These are phyloP conservation scores for Nakaseomyces nivariensis DNA, from an alignment of 1,139 yeast genomes.

Conservation along the genomic window DNA sequence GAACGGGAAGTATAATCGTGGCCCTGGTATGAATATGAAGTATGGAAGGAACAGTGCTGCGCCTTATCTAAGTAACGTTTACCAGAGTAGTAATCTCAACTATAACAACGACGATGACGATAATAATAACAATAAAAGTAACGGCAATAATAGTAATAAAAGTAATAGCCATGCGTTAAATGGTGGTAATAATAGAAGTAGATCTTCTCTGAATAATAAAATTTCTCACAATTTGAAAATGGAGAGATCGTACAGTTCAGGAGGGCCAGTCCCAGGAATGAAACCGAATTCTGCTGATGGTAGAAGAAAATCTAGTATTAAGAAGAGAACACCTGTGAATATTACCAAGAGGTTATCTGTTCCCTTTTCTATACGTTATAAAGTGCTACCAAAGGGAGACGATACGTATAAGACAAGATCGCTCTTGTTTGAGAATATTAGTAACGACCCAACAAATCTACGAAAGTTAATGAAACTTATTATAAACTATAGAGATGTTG, in stretches of 20 bases:
- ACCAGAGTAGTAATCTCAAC: background rate
- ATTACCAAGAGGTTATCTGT: background rate
- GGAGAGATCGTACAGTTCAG: constrained; percentile 1
- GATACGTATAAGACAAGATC: constrained; percentile 28
- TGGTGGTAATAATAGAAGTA: constrained; percentile 1
- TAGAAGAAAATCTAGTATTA: constrained; percentile 9
- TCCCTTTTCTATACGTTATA: constrained; percentile 20
- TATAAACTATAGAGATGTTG: constrained; percentile 35
- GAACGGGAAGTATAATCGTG: background rate
- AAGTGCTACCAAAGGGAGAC: constrained; percentile 25
- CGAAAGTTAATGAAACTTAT: constrained; percentile 22
- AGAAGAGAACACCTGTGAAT: constrained; percentile 19
- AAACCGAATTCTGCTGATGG: background rate
- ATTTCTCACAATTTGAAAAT: background rate
- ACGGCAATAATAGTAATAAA: background rate
- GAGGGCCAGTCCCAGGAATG: background rate
- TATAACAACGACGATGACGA: background rate
- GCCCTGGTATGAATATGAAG: background rate
- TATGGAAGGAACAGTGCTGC: background rate
- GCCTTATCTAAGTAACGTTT: background rate
- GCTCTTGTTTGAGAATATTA: constrained; percentile 22
- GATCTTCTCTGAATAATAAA: constrained; percentile 5
- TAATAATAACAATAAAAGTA: background rate
- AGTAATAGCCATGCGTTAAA: background rate
- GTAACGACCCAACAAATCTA: constrained; percentile 17